Base-by-base conservation (phyloP, 2,329 filamentous ascomycete genomes). In the Ophiognomonia clavigignenti-juglandacearum region DNA sequence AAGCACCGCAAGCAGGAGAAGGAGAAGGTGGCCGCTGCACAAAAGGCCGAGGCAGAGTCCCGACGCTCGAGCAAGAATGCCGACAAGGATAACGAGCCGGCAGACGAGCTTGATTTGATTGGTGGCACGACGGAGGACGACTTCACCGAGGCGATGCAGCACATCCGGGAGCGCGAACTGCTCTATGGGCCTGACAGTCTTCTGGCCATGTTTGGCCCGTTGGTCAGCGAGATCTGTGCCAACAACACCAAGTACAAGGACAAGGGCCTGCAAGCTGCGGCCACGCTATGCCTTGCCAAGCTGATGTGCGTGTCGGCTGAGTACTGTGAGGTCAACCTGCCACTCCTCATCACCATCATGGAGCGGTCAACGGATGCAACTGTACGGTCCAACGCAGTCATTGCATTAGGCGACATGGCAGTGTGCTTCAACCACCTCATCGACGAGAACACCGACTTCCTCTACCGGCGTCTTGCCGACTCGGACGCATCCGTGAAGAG, bases 361-460 rank as follows among this genome's bases (percentile, higher is more conserved):
- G 93, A 98, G 69, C 85, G 90, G 24, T 96, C 90, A 2, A 81
- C 88, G 26, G 89, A 96, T 59, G 86, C 95, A 1, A 95, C 91
- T 16, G 92, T 95, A 32, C 85, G 93, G 43, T 95, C 88, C 58
- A 98, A 98, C 62, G 88, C 95, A 9, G 95, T 98, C 16, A 95
- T 98, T 57, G 92, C 93, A 0, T 81, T 98, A 0, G 93, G 93
- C 32, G 93, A 98, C 63, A 98, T 98, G 93, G 95, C 95, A 0
- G 93, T 98, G 19, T 96, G 91, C 77, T 98, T 98, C 77, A 98
- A 98, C 62, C 93, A 98, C 61, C 80, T 98, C 41, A 96, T 98
- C 57, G 95, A 98, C 61, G 95, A 98, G 69, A 97, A 98, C 66
- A 98, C 93, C 0, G 93, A 98, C 64, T 98, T 97, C 72, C 69